Evolutionary conservation across 805 yeast species (phyloP).

Genomic region (Jamesozyma lodderae): DNA sequence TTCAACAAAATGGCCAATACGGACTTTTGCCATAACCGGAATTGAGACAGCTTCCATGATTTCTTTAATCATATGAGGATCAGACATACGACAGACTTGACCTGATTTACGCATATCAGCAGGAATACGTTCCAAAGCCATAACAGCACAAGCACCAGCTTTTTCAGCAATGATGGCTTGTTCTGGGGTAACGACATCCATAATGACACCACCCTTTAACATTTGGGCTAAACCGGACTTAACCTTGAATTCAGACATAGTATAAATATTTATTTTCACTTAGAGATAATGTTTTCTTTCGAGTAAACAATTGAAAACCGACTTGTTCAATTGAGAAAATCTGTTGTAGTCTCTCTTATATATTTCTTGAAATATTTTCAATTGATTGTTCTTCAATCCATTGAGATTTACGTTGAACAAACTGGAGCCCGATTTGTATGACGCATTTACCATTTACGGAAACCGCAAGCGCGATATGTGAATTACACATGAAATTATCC

Average conservation of each 20-base stretch:
- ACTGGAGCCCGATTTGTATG: no score
- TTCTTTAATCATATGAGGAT: conserved; percentile 66
- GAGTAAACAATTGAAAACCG: no score
- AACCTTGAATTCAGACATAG: conserved; percentile 33
- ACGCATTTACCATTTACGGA: no score
- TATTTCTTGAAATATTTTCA: no score
- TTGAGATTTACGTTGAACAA: no score
- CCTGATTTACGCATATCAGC: conserved; percentile 79
- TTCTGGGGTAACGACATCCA: conserved; percentile 70
- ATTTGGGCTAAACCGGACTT: conserved; percentile 80
- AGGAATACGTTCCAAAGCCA: conserved; percentile 81
- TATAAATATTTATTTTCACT: no score
- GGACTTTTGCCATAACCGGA: conserved; percentile 79
- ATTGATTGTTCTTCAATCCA: no score
- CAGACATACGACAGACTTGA: conserved; percentile 79
- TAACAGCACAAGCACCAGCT: conserved; percentile 85
- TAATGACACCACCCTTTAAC: conserved; percentile 71
- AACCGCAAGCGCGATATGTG: no score
- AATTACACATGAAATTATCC: no score
- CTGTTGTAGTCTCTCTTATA: no score
- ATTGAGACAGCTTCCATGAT: conserved; percentile 59
- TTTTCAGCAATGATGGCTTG: conserved; percentile 73
- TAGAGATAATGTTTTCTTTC: no score
- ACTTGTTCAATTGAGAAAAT: no score
- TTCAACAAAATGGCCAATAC: conserved; percentile 78